A percentile compares a stretch with the other conserved stretches of the same genome.
These are phyloP conservation scores for Camellia lanceoleosa DNA, from an alignment of 148 eudicot genomes.

Conservation along the genomic window DNA sequence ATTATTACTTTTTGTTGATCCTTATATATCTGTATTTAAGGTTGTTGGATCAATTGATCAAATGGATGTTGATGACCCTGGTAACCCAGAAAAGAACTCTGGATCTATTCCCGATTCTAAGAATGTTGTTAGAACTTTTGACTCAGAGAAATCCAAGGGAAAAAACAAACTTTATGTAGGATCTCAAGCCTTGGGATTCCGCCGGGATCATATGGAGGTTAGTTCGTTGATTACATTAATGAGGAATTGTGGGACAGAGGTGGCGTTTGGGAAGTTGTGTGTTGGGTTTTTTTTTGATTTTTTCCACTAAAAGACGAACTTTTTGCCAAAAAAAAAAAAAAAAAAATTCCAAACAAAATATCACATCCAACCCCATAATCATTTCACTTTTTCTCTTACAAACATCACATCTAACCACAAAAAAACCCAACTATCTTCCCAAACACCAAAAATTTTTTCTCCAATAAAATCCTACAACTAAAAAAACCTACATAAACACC, in stretches of 20 bases:
- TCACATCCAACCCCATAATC: no score
- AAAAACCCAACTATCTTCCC: no score
- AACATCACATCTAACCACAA: no score
- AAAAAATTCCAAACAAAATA: no score
- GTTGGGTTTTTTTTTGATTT: no score
- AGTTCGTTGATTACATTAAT: slow-evolving; percentile 19
- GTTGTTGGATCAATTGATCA: slow-evolving; percentile 87
- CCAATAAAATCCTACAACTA: no score
- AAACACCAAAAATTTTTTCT: no score
- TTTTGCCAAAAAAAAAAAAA: no score
- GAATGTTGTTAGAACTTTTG: slow-evolving; percentile 38
- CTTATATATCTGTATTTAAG: slow-evolving; percentile 32
- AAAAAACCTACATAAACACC: no score
- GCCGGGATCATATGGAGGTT: slow-evolving; percentile 98
- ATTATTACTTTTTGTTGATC: not conserved
- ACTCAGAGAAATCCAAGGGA: slow-evolving; percentile 59
- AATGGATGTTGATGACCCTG: slow-evolving; percentile 83
- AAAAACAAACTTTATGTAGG: slow-evolving; percentile 90
- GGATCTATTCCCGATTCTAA: slow-evolving; percentile 63
- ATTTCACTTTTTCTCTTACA: no score
- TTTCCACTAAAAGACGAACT: no score
- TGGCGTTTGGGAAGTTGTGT: not conserved
- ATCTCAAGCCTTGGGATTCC: slow-evolving; percentile 78
- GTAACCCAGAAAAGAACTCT: slow-evolving; percentile 59
- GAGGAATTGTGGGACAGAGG: not conserved